These are phyloP conservation scores for Salvia splendens DNA, from an alignment of 257 asterid species.

Conservation along the genomic window DNA sequence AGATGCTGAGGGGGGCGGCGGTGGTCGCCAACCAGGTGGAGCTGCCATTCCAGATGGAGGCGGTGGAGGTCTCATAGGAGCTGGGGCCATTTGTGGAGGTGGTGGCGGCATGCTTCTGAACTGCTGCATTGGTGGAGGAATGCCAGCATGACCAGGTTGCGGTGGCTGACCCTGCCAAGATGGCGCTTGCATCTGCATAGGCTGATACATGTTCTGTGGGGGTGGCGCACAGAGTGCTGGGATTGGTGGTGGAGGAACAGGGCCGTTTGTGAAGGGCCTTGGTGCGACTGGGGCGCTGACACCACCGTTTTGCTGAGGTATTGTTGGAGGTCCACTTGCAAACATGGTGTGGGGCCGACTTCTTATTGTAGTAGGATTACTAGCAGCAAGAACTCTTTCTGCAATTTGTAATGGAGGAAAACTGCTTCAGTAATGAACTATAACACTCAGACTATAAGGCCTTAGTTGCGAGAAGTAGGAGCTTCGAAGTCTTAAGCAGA, in stretches of 20 bases:
- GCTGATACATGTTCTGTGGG: slow-evolving; percentile 53
- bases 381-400: slow-evolving; percentile 91
- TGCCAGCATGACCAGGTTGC: slow-evolving; percentile 47
- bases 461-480: background rate
- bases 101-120: slow-evolving; percentile 80
- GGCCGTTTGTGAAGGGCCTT: slow-evolving; percentile 70
- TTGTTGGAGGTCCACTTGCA: slow-evolving; percentile 91
- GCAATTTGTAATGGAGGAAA: slow-evolving; percentile 34
- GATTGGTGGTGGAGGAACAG: slow-evolving; percentile 63
- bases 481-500: slow-evolving; percentile 3
- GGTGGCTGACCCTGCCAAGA: slow-evolving; percentile 80
- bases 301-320: slow-evolving; percentile 61
- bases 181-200: slow-evolving; percentile 67
- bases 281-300: slow-evolving; percentile 62
- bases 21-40: slow-evolving; percentile 75
- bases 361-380: slow-evolving; percentile 74
- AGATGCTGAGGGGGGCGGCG: slow-evolving; percentile 87
- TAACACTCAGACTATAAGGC: background rate
- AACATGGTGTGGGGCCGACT: slow-evolving; percentile 93
- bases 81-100: slow-evolving; percentile 56
- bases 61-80: slow-evolving; percentile 68
- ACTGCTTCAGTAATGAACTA: slow-evolving; percentile 12
- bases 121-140: slow-evolving; percentile 69
- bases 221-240: slow-evolving; percentile 65
- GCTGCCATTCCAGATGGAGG: slow-evolving; percentile 66